Percentiles rank a stretch among this genome's conserved stretches.
These are phyloP conservation scores for Echinochloa phyllopogon DNA, from an alignment of 176 grass and related monocot genomes.

Conservation along the genomic window DNA sequence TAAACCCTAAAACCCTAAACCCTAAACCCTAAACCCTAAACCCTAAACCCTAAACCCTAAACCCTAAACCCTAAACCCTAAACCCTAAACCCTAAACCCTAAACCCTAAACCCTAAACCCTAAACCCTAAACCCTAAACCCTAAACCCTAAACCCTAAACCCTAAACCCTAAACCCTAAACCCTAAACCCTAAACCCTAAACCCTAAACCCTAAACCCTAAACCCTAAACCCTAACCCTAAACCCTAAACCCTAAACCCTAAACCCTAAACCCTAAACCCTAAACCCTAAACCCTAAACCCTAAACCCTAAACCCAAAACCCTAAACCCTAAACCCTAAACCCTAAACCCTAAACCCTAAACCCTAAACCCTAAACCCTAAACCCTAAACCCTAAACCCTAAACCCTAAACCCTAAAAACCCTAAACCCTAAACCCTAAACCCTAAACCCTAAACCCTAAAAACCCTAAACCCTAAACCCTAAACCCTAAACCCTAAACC, in stretches of 20 bases:
- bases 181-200: not conserved
- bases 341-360: no score
- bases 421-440: no score
- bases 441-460: no score
- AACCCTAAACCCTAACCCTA: not conserved
- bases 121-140: conserved; percentile 1
- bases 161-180: conserved; percentile 1
- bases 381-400: no score
- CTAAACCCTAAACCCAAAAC: no score
- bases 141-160: conserved; percentile 1
- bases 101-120: conserved; percentile 1
- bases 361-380: no score
- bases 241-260: not conserved
- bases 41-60: not conserved
- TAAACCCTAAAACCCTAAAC: not conserved
- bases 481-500: no score
- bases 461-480: no score
- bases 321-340: no score
- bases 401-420: no score
- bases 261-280: no score
- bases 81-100: not conserved
- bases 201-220: not conserved
- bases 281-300: no score
- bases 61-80: conserved; percentile 1
- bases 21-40: not conserved